These are phyloP conservation scores for Mucor indicus DNA, from an alignment of 371 early-diverging fungal genomes.

Conservation along the genomic window DNA sequence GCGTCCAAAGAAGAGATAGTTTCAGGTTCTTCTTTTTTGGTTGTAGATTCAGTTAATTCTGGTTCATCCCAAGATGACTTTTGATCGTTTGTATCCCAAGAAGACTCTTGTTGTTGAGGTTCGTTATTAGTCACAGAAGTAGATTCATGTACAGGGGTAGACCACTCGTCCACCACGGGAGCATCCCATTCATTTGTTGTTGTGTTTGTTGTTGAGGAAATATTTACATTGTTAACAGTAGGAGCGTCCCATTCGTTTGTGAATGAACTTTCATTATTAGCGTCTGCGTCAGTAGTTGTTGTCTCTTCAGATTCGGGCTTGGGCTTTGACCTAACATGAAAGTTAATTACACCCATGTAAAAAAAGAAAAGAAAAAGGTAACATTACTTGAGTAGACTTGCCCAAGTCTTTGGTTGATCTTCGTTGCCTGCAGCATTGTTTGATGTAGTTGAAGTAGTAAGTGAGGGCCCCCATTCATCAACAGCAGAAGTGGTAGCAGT, in stretches of 20 bases:
- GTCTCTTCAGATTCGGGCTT: constrained; percentile 51
- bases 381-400: constrained; percentile 76
- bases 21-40: too few relatives aligned
- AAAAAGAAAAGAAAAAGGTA: too few relatives aligned
- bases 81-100: too few relatives aligned
- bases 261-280: constrained; percentile 10
- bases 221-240: too few relatives aligned
- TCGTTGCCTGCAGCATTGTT: constrained; percentile 8
- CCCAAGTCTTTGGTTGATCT: constrained; percentile 67
- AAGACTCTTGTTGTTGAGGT: too few relatives aligned
- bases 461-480: constrained; percentile 23
- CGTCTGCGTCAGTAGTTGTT: constrained; percentile 4
- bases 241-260: too few relatives aligned
- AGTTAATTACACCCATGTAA: too few relatives aligned
- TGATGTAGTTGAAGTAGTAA: constrained; percentile 5
- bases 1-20: constrained; percentile 62
- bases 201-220: too few relatives aligned
- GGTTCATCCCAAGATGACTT: too few relatives aligned
- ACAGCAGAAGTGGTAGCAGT: neutral
- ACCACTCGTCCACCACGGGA: constrained; percentile 24
- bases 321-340: constrained; percentile 17
- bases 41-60: too few relatives aligned
- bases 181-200: neutral
- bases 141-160: constrained; percentile 19
- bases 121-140: too few relatives aligned